phyloP scores from a whole-genome alignment of 768 basidiomycete species.

The Rhodosporidiobolus odoratus region DNA sequence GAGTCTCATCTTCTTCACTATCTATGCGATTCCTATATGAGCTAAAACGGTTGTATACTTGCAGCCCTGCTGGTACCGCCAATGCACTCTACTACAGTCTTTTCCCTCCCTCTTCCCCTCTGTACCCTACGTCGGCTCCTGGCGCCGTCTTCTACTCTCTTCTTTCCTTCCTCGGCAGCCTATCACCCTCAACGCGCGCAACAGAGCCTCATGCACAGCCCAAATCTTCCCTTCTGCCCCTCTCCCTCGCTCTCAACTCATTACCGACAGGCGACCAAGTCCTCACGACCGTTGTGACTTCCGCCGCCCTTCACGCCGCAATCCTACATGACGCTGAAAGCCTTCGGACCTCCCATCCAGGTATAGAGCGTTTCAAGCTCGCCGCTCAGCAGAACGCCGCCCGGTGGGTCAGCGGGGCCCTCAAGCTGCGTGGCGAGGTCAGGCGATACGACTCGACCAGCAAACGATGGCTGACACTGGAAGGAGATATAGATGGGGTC shows the following conservation, averaged over 20 bases:
- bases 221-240: conserved; percentile 26
- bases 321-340: conserved; percentile 67
- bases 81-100: conserved; percentile 81
- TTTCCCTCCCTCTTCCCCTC: conserved; percentile 54
- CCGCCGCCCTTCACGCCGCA: conserved; percentile 75
- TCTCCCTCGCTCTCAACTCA: conserved; percentile 51
- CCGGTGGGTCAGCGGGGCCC: conserved; percentile 63
- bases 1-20: neutral
- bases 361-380: conserved; percentile 77
- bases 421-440: conserved; percentile 55
- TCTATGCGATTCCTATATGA: neutral
- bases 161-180: conserved; percentile 44
- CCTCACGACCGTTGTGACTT: conserved; percentile 75
- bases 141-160: conserved; percentile 17
- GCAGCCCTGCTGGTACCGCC: conserved; percentile 72
- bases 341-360: conserved; percentile 64
- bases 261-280: conserved; percentile 47
- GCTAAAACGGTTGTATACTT: neutral
- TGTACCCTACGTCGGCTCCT: neutral
- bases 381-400: conserved; percentile 71
- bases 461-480: conserved; percentile 55
- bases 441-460: conserved; percentile 59
- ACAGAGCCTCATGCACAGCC: neutral
- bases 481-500: conserved; percentile 45
- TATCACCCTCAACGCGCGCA: conserved; percentile 47